Evolutionary conservation across 2,329 filamentous ascomycete genomes (phyloP), one percentile per base, ranked within the genome.

Genomic region (Thermoascus crustaceus): DNA sequence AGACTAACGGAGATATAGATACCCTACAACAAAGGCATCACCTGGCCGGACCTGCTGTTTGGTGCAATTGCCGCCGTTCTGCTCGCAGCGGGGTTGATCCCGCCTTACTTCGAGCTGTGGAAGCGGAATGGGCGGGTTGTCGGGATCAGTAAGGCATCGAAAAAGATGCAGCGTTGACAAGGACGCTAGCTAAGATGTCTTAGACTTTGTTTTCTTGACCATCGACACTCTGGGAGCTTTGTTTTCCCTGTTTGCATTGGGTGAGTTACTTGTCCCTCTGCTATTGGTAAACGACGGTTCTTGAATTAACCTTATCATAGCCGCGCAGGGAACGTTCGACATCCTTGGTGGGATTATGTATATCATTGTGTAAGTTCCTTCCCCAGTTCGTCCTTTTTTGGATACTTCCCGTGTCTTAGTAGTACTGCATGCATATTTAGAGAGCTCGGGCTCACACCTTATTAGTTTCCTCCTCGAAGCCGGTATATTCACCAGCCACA

Each of bases 181-280:
- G 9, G n/a, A 8, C 19, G 8, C 18, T 65, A 55, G 46, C 50
- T 52, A 22, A 14, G 34, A 37, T 16, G 22, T 31, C 24, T 25
- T 33, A 68, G 68, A 69, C 43, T 72, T 69, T 50, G 55, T 75
- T 9, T 82, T 82, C 44, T 54, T 81, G 3, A 57, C 60, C 0
- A 73, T 80, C 45, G 78, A 82, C 47, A 78, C 69, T 38, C 45
- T 67, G 1, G 78, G 78, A 2, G 77, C 76, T 0, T 67, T 80
- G 38, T 80, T 81, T 52, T 80, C 75, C 0, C 64, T 80, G 14
- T 69, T 80, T 64, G 74, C 76, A 1, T 55, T 80, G 7, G 71
- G 72, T 74, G 60, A 18, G 66, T 42, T 17, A 4, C 4, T 33
- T 10, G 5, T 18, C 10, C 11, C 16, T 17, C 14, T 13, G 18